phyloP scores from a whole-genome alignment of 495 filamentous ascomycete genomes.

The Trichoderma parareesei region DNA sequence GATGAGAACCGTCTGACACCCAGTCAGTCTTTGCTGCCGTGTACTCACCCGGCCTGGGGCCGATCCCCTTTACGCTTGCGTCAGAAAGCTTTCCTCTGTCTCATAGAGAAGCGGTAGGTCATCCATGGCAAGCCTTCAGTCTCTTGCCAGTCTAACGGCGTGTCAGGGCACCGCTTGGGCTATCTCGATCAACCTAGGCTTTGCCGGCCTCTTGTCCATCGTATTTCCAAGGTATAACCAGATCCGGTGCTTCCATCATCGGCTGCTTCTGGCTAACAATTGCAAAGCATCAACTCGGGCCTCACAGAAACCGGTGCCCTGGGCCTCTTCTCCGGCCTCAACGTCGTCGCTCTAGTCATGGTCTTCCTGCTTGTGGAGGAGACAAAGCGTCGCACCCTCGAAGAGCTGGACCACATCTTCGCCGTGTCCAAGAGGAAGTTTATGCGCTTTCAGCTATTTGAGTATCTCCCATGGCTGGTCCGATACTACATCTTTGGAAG shows the following conservation, averaged over 20 bases:
- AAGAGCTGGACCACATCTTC: slow-evolving; percentile 26
- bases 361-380: slow-evolving; percentile 27
- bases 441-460: slow-evolving; percentile 20
- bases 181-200: slow-evolving; percentile 26
- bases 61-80: slow-evolving; percentile 27
- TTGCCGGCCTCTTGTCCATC: slow-evolving; percentile 29
- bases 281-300: slow-evolving; percentile 16
- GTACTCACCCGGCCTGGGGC: slow-evolving; percentile 28
- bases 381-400: slow-evolving; percentile 23
- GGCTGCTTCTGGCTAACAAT: neutral
- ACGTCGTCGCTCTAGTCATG: slow-evolving; percentile 24
- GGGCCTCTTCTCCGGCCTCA: slow-evolving; percentile 22
- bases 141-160: neutral
- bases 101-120: slow-evolving; percentile 26
- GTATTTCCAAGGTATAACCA: slow-evolving; percentile 21
- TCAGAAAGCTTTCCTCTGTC: slow-evolving; percentile 30
- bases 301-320: slow-evolving; percentile 15
- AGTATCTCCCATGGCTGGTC: slow-evolving; percentile 26
- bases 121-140: neutral
- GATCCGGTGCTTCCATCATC: neutral
- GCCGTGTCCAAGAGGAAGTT: slow-evolving; percentile 23
- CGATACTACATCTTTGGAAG: slow-evolving; percentile 17
- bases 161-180: slow-evolving; percentile 25
- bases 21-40: slow-evolving; percentile 22
- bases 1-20: neutral